These are phyloP conservation scores for Aspergillus fischeri DNA, from an alignment of 2,329 filamentous ascomycete species.

Conservation along the genomic window DNA sequence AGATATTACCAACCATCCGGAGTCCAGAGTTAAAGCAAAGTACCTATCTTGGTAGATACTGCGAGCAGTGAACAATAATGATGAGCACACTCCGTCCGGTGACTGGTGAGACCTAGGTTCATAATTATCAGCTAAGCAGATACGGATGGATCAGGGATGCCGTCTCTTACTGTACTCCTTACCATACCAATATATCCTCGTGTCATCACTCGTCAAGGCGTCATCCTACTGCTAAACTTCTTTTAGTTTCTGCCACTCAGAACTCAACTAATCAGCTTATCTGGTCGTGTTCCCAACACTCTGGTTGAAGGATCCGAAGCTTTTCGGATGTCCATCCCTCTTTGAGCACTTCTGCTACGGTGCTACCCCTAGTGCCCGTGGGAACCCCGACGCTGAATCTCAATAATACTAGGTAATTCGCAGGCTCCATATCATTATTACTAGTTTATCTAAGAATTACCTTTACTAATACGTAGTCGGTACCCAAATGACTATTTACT, in stretches of 20 bases:
- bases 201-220: no score
- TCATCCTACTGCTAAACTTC: no score
- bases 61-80: background rate
- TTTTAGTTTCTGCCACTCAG: no score
- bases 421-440: no score
- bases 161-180: no score
- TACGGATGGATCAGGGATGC: no score
- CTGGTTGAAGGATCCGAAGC: conserved; percentile 20
- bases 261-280: background rate
- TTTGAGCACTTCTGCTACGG: conserved; percentile 1
- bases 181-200: no score
- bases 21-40: background rate
- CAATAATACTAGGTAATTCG: background rate
- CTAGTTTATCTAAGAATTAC: no score
- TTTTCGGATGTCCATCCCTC: conserved; percentile 10
- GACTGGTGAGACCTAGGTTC: no score
- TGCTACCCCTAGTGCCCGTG: conserved; percentile 9
- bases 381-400: conserved; percentile 6
- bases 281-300: conserved; percentile 13
- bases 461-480: no score
- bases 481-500: background rate
- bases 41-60: conserved; percentile 1
- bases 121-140: no score
- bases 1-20: background rate
- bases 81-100: background rate